Percentiles rank a stretch among this genome's conserved stretches.
Evolutionary conservation across 306 rosid genomes (phyloP).

Genomic region (Dryas alaskensis): DNA sequence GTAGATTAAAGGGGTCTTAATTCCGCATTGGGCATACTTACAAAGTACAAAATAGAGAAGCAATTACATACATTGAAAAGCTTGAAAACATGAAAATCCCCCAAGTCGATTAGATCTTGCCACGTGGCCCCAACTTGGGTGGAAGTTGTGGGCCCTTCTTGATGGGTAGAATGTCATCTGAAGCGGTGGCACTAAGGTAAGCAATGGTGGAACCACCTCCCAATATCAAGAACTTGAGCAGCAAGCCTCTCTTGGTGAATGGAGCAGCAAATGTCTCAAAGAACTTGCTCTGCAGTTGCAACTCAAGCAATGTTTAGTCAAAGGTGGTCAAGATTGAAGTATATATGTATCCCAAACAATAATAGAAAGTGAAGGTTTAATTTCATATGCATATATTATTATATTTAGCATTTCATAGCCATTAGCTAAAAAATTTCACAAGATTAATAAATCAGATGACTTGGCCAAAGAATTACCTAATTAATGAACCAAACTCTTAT

Average conservation of each 20-base stretch:
- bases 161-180: slow-evolving; percentile 82
- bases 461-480: background rate
- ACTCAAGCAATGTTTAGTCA: background rate
- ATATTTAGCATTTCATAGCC: background rate
- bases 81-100: slow-evolving; percentile 13
- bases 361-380: no score
- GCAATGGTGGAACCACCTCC: slow-evolving; percentile 93
- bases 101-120: slow-evolving; percentile 61
- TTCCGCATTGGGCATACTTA: slow-evolving; percentile 44
- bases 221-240: slow-evolving; percentile 85
- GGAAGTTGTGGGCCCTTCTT: slow-evolving; percentile 98
- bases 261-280: slow-evolving; percentile 98
- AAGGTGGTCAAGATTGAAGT: no score
- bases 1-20: slow-evolving; percentile 19
- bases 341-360: no score
- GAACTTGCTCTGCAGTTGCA: slow-evolving; percentile 79
- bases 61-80: slow-evolving; percentile 21
- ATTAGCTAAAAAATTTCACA: background rate
- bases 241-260: slow-evolving; percentile 92
- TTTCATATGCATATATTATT: no score
- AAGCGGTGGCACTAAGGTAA: slow-evolving; percentile 75
- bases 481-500: background rate
- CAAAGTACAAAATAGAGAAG: slow-evolving; percentile 39
- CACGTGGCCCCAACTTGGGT: slow-evolving; percentile 89
- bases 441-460: background rate